phyloP scores from a whole-genome alignment of 352 stramenopile genomes.

The Globisporangium nagaii region DNA sequence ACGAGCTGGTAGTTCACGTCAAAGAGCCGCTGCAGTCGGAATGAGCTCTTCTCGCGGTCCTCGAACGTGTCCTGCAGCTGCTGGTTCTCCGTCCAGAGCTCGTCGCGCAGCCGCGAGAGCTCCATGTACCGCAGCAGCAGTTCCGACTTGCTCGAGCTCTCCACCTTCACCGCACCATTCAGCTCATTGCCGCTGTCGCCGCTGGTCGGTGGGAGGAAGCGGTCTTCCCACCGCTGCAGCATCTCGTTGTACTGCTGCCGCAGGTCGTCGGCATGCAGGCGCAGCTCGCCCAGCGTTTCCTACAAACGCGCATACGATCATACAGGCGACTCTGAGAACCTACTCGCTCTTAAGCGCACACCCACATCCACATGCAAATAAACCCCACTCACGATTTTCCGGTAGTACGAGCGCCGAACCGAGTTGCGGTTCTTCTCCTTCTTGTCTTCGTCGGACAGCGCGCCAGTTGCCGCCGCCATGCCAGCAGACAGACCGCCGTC shows the following conservation, averaged over 20 bases:
- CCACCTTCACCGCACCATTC: slow-evolving; percentile 11
- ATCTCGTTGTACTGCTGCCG: slow-evolving; percentile 43
- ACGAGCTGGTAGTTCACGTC: slow-evolving; percentile 53
- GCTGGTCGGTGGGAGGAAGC: too few relatives aligned
- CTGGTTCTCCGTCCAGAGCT: slow-evolving; percentile 47
- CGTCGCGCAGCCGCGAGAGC: slow-evolving; percentile 34
- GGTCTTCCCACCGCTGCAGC: slow-evolving; percentile 33
- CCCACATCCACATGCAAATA: neutral
- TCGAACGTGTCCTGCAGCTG: slow-evolving; percentile 48
- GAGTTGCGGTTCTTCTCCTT: slow-evolving; percentile 56
- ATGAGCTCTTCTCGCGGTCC: slow-evolving; percentile 46
- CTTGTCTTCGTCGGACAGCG: slow-evolving; percentile 30
- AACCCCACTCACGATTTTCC: slow-evolving; percentile 32
- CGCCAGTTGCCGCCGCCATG: neutral
- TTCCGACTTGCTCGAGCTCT: slow-evolving; percentile 15
- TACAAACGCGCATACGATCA: slow-evolving; percentile 8
- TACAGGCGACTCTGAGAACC: neutral
- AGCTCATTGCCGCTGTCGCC: slow-evolving; percentile 27
- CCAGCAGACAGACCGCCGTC: neutral
- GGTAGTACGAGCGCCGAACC: slow-evolving; percentile 47
- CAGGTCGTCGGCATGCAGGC: slow-evolving; percentile 34
- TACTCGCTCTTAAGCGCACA: neutral
- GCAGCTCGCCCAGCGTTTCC: slow-evolving; percentile 42
- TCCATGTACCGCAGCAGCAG: slow-evolving; percentile 48
- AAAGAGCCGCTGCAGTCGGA: slow-evolving; percentile 47